phyloP scores from a whole-genome alignment of 441 rosid genomes.

The Theobroma grandiflorum region DNA sequence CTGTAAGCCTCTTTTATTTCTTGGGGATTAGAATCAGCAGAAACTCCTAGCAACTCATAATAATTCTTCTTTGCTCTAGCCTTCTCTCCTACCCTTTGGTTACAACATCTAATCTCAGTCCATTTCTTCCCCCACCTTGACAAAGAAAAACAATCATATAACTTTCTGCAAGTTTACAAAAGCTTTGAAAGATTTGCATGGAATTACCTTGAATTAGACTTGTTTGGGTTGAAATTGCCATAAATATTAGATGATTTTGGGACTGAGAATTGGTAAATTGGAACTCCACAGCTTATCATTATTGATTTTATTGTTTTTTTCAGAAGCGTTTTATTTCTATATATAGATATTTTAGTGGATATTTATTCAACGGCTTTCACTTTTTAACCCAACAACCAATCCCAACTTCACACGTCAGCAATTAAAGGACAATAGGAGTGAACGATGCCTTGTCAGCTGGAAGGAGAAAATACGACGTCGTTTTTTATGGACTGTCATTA shows the following conservation, averaged over 20 bases:
- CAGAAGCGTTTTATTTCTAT: background rate
- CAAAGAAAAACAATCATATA: background rate
- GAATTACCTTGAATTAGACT: slow-evolving; percentile 37
- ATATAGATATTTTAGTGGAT: background rate
- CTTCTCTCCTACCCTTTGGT: slow-evolving; percentile 18
- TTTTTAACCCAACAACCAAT: background rate
- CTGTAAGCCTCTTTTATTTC: slow-evolving; percentile 69
- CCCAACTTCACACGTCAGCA: background rate
- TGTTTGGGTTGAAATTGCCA: slow-evolving; percentile 30
- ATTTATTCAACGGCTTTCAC: slow-evolving; percentile 41
- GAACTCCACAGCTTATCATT: slow-evolving; percentile 29
- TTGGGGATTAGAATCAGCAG: slow-evolving; percentile 47
- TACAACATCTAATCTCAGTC: slow-evolving; percentile 41
- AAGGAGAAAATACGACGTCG: background rate
- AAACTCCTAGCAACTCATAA: slow-evolving; percentile 64
- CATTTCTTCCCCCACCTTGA: slow-evolving; percentile 37
- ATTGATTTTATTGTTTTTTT: background rate
- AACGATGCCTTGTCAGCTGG: background rate
- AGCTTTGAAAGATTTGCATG: background rate
- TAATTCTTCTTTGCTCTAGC: slow-evolving; percentile 42
- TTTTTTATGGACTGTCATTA: background rate
- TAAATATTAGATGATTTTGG: slow-evolving; percentile 23
- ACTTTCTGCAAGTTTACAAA: background rate
- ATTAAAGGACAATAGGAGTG: too few relatives aligned
- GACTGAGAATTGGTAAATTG: slow-evolving; percentile 29